Evolutionary conservation across 169 alveolate species (phyloP), one percentile per base, ranked within the genome.

Genomic region (Cryptosporidium muris): DNA sequence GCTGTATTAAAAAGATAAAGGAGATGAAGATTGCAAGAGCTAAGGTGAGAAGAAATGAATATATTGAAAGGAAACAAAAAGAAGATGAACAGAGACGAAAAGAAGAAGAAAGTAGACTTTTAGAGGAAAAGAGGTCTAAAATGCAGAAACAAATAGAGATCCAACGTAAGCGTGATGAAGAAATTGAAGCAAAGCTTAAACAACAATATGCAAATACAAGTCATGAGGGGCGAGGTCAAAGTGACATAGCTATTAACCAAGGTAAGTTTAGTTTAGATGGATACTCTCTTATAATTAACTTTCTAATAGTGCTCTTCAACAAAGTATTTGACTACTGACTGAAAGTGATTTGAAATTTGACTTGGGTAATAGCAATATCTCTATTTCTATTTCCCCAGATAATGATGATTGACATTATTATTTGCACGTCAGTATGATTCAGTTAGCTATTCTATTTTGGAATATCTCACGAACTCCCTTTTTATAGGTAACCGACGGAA

Each of bases 1-100:
- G 80, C 6, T 89, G 90, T 54, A 88, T 90, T 90, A 90, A 85
- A 81, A 90, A 88, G 34, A 88, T 88, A 81, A 82, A 90, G 54
- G 93, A 74, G 2, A 93, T 91, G 52, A 93, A 93, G 82, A 90
- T 93, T 7, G 91, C 89, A 40, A 68, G 96, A 54, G 96, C 96
- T 2, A 88, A 88, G 51, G 91, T 90, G 14, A 89, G 96, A 65
- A 81, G 93, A 12, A 88, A 81, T 38, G 90, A 82, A 54, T 94
- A 91, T 66, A 52, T 88, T 7, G 90, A 90, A 48, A 82, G 88
- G 81, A 74, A 81, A 62, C 63, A 80, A 64, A 91, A 80, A 4
- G 92, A 89, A 51, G 94, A 93, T 68, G 94, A 92, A 80, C 92
- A 91, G 48, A 74, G 89, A 54, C 63, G 92, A 58, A 88, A 90